Evolutionary conservation across 495 filamentous ascomycete genomes (phyloP).

Genomic region (Lasiosphaeria miniovina): DNA sequence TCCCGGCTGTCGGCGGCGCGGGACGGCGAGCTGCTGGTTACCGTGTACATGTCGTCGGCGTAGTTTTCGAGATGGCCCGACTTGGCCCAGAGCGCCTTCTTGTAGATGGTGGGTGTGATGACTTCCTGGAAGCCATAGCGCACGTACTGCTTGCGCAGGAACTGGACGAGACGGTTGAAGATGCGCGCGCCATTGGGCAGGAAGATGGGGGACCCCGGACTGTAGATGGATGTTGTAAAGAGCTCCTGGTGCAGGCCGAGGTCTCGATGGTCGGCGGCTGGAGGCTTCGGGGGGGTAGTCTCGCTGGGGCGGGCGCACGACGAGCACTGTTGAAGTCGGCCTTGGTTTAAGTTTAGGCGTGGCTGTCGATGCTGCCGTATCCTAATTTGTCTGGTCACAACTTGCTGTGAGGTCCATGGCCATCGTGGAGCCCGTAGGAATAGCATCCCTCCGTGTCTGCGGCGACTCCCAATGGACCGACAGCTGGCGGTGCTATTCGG

Average conservation of each 20-base stretch:
- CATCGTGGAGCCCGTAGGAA: conserved; percentile 21
- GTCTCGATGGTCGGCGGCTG: conserved; percentile 62
- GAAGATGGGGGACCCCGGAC: conserved; percentile 85
- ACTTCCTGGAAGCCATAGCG: conserved; percentile 90
- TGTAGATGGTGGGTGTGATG: conserved; percentile 91
- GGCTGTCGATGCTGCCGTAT: conserved; percentile 1
- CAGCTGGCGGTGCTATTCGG: no score
- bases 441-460: conserved; percentile 23
- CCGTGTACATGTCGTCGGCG: conserved; percentile 92
- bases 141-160: conserved; percentile 82
- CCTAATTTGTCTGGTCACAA: conserved; percentile 10
- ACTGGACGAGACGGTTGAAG: conserved; percentile 82
- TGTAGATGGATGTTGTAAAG: conserved; percentile 74
- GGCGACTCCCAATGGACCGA: background rate
- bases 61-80: conserved; percentile 94
- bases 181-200: conserved; percentile 81
- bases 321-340: conserved; percentile 24
- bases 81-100: conserved; percentile 81
- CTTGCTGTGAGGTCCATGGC: conserved; percentile 15
- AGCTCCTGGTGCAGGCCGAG: conserved; percentile 70
- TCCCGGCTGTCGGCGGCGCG: conserved; percentile 31
- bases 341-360: conserved; percentile 2
- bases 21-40: conserved; percentile 54
- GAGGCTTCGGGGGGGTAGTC: no score
- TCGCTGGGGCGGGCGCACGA: conserved; percentile 20